These are phyloP conservation scores for Xylaria sp. DNA, from an alignment of 2,329 filamentous ascomycete genomes.

Conservation along the genomic window DNA sequence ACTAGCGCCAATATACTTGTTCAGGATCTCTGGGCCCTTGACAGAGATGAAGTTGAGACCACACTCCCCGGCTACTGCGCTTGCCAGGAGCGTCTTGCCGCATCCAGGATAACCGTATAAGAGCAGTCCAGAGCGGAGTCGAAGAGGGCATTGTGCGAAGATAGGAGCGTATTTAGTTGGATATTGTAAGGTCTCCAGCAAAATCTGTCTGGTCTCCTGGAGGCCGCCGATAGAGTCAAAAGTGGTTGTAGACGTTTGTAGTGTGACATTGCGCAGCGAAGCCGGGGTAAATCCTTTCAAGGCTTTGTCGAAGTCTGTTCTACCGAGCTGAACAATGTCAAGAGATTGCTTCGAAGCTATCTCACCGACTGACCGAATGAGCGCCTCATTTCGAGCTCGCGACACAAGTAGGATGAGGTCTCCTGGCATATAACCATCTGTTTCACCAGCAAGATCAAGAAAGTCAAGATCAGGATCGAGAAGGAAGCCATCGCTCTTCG, in stretches of 20 bases:
- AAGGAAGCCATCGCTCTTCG: conserved; percentile 70
- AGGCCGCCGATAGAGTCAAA: conserved; percentile 94
- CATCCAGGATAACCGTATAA: conserved; percentile 96
- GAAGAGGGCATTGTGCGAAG: conserved; percentile 93
- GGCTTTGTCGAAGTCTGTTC: conserved; percentile 83
- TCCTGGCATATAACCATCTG: conserved; percentile 97
- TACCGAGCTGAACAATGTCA: conserved; percentile 70
- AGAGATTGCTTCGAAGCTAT: conserved; percentile 59
- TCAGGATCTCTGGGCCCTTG: conserved; percentile 97
- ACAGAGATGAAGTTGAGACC: conserved; percentile 98
- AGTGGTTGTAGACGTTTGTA: conserved; percentile 92
- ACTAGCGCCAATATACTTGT: conserved; percentile 98
- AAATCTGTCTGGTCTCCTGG: conserved; percentile 84
- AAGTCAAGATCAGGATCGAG: conserved; percentile 85
- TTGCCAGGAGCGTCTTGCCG: conserved; percentile 94
- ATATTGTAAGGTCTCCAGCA: conserved; percentile 95
- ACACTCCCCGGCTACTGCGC: conserved; percentile 96
- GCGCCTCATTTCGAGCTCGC: conserved; percentile 88
- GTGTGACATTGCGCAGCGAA: conserved; percentile 90
- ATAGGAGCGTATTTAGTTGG: conserved; percentile 98
- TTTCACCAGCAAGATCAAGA: conserved; percentile 90
- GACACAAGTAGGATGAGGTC: conserved; percentile 88
- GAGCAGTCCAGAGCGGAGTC: conserved; percentile 91
- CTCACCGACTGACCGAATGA: conserved; percentile 81
- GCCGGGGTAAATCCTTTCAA: conserved; percentile 94